Base-by-base conservation (phyloP, 305 asterid genomes). In the Fraxinus dipetala region DNA sequence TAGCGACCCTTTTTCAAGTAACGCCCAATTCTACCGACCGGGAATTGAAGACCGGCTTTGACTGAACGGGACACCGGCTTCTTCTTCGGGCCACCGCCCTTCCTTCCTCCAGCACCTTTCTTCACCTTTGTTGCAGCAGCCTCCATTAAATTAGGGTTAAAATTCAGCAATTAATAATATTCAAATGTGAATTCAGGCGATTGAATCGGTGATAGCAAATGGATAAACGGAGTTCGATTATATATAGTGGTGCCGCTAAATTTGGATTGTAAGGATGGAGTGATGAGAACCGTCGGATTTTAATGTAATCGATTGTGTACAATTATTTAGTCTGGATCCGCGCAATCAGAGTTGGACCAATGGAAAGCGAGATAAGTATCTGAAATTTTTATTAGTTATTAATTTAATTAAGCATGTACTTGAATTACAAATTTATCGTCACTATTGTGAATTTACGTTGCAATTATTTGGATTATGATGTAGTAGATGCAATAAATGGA, bases 31-130 rank as follows among this genome's bases (percentile, higher is more conserved):
- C 81, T 78, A 32, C 81, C 81, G 22, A 78, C 81, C 13, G 81
- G 81, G 22, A 78, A 78, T 70, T 78, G 81, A 56, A 78, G 75
- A n/a, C 81, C 81, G 75, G 81, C 81, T 13, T 65, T 59, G 81
- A 35, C 61, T 18, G 81, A 78, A 26, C 81, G 81, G 31, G 75
- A 31, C 32, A 78, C 81, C 59, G 81, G 35, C 75, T 78, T 78
- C 81, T 78, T 78, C 81, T 38, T 78, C 6, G 81, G 81, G 34
- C 81, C 81, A 14, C 81, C 81, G 22, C 75, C 81, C 75, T 61
- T 78, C 75, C 75, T 69, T 2, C 75, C 75, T 13, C 75, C 75
- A 14, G 75, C 75, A 13, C 75, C 75, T 11, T 69, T 69, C 75
- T 69, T 69, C 75, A 30, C 75, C 35, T 69, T 69, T 69, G 74